Conservation (phyloP, 1,284 basidiomycete species). For the Kalmanozyma brasiliensis region DNA sequence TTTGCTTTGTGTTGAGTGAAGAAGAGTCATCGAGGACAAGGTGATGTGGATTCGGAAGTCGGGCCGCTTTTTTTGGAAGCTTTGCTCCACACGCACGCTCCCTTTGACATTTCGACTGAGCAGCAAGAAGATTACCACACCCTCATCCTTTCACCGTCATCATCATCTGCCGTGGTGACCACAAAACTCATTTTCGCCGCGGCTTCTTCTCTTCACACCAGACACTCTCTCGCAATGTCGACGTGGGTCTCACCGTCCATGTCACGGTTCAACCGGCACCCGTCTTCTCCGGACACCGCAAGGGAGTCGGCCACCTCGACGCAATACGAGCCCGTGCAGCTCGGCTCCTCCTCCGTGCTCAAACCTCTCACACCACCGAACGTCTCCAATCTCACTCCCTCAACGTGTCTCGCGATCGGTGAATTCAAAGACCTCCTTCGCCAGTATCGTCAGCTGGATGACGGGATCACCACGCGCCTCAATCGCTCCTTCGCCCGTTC, state of each 20-base stretch:
- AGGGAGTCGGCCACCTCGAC: conserved; percentile 8
- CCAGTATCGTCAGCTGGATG: conserved; percentile 62
- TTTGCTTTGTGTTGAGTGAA: too few relatives aligned
- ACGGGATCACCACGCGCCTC: conserved; percentile 57
- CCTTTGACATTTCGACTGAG: conserved; percentile 21
- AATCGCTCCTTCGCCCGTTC: conserved; percentile 57
- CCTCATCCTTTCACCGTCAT: neutral
- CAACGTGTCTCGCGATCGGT: conserved; percentile 49
- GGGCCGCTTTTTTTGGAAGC: neutral
- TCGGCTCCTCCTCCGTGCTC: conserved; percentile 34
- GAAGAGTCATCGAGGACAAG: too few relatives aligned
- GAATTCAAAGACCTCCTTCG: conserved; percentile 61
- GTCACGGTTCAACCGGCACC: conserved; percentile 25
- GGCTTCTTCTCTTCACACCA: neutral
- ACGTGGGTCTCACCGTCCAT: conserved; percentile 41
- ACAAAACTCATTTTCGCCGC: neutral
- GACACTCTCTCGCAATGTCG: conserved; percentile 18
- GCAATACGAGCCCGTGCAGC: conserved; percentile 32
- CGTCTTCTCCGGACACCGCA: neutral
- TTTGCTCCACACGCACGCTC: conserved; percentile 4
- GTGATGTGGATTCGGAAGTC: conserved; percentile 11
- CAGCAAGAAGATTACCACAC: conserved; percentile 18
- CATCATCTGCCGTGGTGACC: too few relatives aligned
- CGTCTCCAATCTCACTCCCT: conserved; percentile 50
- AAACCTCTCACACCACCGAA: conserved; percentile 31